phyloP scores from a whole-genome alignment of 306 rosid species.

The Abrus precatorius region DNA sequence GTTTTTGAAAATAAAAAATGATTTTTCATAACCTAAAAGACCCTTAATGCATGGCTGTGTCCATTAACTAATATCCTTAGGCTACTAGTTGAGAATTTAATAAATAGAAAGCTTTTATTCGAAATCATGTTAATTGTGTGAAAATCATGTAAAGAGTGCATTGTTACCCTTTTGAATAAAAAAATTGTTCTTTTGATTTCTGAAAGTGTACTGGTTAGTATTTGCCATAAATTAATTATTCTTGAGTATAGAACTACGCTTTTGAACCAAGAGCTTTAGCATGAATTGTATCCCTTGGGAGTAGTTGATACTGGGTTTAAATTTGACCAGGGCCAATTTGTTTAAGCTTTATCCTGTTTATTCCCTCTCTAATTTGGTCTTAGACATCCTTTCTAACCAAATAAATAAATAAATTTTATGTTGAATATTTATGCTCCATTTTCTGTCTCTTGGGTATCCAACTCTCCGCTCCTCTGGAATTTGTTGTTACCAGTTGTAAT shows the following conservation, averaged over 20 bases:
- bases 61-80: background rate
- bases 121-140: no score
- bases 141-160: no score
- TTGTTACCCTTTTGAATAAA: no score
- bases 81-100: no score
- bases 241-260: background rate
- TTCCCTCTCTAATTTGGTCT: background rate
- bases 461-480: background rate
- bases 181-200: no score
- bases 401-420: background rate
- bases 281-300: background rate
- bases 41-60: background rate
- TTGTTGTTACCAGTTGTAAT: constrained; percentile 6
- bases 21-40: background rate
- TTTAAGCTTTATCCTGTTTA: background rate
- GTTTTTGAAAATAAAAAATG: background rate
- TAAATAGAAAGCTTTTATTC: no score
- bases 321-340: background rate
- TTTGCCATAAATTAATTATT: background rate
- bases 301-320: background rate
- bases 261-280: background rate
- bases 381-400: background rate
- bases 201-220: no score
- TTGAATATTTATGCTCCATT: constrained; percentile 4
- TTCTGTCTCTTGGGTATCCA: background rate